phyloP scores from a whole-genome alignment of 495 filamentous ascomycete species.

The Penicillium antarcticum region DNA sequence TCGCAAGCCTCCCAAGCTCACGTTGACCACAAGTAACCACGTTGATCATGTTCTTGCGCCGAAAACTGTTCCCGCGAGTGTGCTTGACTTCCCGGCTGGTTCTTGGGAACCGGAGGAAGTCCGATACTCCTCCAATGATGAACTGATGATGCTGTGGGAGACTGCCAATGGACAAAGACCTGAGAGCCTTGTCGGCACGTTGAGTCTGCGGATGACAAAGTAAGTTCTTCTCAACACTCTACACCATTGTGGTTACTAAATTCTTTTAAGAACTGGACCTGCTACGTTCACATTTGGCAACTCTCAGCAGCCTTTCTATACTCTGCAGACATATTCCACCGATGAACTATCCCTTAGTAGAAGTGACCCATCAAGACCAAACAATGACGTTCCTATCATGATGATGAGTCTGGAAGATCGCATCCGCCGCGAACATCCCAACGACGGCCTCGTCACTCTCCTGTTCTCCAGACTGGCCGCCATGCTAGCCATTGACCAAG shows the following conservation, averaged over 20 bases:
- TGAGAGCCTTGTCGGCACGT: constrained; percentile 32
- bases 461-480: constrained; percentile 69
- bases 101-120: constrained; percentile 31
- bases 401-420: constrained; percentile 58
- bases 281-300: constrained; percentile 40
- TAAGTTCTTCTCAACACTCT: constrained; percentile 14
- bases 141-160: constrained; percentile 50
- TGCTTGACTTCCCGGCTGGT: constrained; percentile 43
- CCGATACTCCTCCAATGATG: constrained; percentile 40
- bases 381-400: constrained; percentile 48
- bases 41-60: constrained; percentile 41
- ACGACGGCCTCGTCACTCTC: constrained; percentile 69
- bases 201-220: constrained; percentile 46
- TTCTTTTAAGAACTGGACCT: constrained; percentile 24
- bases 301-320: constrained; percentile 43
- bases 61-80: constrained; percentile 45
- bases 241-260: constrained; percentile 14
- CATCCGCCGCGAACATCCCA: constrained; percentile 52
- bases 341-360: constrained; percentile 40
- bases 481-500: constrained; percentile 65
- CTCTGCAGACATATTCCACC: constrained; percentile 39
- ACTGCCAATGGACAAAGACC: constrained; percentile 52
- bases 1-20: constrained; percentile 34
- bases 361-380: constrained; percentile 33
- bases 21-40: constrained; percentile 28